Evolutionary conservation across 2,329 filamentous ascomycete genomes (phyloP), one percentile per base, ranked within the genome.

Genomic region (Ambrosiella beaveri): DNA sequence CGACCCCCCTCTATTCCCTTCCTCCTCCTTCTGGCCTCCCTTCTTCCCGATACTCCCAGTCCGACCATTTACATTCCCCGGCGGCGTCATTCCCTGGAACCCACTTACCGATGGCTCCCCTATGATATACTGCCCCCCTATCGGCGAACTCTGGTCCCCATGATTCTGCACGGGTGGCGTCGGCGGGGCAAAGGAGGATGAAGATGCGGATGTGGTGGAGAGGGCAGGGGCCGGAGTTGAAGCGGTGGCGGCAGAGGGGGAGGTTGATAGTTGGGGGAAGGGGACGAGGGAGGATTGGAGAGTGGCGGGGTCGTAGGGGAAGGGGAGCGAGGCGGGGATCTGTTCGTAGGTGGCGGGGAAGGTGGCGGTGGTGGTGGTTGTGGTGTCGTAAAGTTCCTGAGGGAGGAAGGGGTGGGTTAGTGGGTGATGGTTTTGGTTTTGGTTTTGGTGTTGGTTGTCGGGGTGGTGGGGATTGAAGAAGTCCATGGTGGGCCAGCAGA

Each of bases 71-170:
- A 17, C 61, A 44, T 52, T 62, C n/a, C 61, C 63, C 62, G 56
- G 63, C 59, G 58, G 62, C 63, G 56, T 56, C 64, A 58, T 66
- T 65, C 58, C 65, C 62, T 54, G 64, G 64, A 59, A 58, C 27
- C 41, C 39, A 13, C 49, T 27, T 13, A 58, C 19, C 3, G 57
- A 36, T 12, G 45, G 45, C 13, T 51, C 52, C 47, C 4, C 47
- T 45, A 35, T 39, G 36, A 15, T 38, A n/a, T n/a, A 55, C 36
- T 49, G 44, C 15, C 53, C 40, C 4, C 11, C 41, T 45, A n/a
- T 41, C 2, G 59, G 59, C 36, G 59, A 56, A 9, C 55, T 57
- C 13, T 60, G 55, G 36, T 56, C 54, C 15, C 38, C 36, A 51
- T 59, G 58, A 12, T 45, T 52, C 39, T 65, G 63, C 37, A 57